Evolutionary conservation across 306 rosid species (phyloP).

Genomic region (Trichosanthes cucumerina): DNA sequence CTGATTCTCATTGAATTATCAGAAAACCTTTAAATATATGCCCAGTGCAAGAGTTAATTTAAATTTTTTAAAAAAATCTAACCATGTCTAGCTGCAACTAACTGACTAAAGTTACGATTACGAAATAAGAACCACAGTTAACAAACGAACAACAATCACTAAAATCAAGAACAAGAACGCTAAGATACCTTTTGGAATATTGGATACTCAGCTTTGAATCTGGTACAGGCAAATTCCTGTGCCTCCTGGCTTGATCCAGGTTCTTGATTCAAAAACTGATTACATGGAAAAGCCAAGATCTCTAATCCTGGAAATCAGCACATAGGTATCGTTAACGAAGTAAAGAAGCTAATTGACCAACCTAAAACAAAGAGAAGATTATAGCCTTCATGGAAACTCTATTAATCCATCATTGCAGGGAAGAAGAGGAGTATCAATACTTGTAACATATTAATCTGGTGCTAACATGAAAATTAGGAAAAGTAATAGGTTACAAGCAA

Average conservation of each 20-base stretch:
- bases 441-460: neutral
- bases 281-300: constrained; percentile 95
- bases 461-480: too few relatives aligned
- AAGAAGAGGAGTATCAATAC: too few relatives aligned
- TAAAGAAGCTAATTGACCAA: neutral
- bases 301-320: constrained; percentile 51
- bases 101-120: neutral
- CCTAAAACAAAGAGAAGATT: neutral
- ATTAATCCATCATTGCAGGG: neutral
- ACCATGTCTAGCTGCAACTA: too few relatives aligned
- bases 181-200: constrained; percentile 68
- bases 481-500: neutral
- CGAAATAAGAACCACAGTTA: neutral
- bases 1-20: neutral
- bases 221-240: constrained; percentile 59
- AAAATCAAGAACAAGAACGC: neutral
- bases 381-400: neutral
- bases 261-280: constrained; percentile 78
- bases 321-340: neutral
- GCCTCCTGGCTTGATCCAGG: constrained; percentile 80
- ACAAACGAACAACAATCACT: neutral
- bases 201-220: constrained; percentile 82
- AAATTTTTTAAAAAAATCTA: neutral
- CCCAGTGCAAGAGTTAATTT: neutral
- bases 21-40: neutral